A percentile compares a stretch with the other conserved stretches of the same genome.
Evolutionary conservation across 139 green algal genomes (phyloP).

Genomic region (Chlorokybus atmophyticus): DNA sequence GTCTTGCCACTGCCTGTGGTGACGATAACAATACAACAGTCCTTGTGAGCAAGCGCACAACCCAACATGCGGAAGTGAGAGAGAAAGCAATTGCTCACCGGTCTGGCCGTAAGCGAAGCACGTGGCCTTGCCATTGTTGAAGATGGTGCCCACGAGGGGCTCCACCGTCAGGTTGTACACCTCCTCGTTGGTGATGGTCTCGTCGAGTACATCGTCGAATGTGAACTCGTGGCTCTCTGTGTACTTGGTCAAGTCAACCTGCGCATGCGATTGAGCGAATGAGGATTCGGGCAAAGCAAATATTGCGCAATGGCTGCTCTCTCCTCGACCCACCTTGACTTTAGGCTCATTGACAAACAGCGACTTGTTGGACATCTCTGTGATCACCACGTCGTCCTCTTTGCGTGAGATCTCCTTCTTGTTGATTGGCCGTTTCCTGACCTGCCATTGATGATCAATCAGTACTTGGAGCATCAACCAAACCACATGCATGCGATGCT

Average conservation of each 20-base stretch:
- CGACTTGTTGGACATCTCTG: conserved; percentile 10
- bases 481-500: too few relatives aligned
- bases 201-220: conserved; percentile 88
- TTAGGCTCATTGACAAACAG: conserved; percentile 81
- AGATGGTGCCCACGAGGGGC: conserved; percentile 83
- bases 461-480: too few relatives aligned
- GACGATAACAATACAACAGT: not conserved
- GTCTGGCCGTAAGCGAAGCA: conserved; percentile 92
- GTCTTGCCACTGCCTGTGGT: conserved; percentile 73
- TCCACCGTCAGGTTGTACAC: conserved; percentile 77
- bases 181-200: conserved; percentile 70
- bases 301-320: not conserved
- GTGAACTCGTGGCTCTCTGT: conserved; percentile 68
- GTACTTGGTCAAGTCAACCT: conserved; percentile 85
- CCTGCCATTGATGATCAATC: too few relatives aligned
- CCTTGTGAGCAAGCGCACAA: conserved; percentile 1
- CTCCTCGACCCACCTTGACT: conserved; percentile 23
- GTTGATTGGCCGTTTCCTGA: conserved; percentile 89
- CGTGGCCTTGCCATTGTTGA: conserved; percentile 65
- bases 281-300: not conserved
- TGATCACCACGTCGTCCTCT: conserved; percentile 79
- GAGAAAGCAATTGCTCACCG: too few relatives aligned
- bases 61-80: too few relatives aligned
- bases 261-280: not conserved
- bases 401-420: conserved; percentile 62